A percentile compares a stretch with the other conserved stretches of the same genome.
These are phyloP conservation scores for Rhizopogon salebrosus DNA, from an alignment of 768 basidiomycete genomes.

Conservation along the genomic window DNA sequence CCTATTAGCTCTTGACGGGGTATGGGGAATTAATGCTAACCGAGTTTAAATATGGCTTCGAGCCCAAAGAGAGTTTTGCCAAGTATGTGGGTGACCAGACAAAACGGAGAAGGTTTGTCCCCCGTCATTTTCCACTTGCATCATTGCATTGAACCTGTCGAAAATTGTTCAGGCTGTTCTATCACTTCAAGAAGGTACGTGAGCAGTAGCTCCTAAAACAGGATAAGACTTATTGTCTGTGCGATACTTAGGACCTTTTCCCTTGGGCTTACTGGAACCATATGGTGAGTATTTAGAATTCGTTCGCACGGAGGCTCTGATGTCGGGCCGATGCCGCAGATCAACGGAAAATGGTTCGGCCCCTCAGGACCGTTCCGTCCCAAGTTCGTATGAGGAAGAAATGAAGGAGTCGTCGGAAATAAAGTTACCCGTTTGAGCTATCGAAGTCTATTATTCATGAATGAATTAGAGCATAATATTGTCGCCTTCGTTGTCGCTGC, in stretches of 20 bases:
- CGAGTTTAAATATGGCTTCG: slow-evolving; percentile 90
- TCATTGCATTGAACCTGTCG: slow-evolving; percentile 5
- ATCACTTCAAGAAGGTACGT: slow-evolving; percentile 78
- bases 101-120: slow-evolving; percentile 62
- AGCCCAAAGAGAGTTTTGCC: slow-evolving; percentile 84
- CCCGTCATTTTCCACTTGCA: background rate
- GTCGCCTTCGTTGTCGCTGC: background rate
- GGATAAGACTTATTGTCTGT: background rate
- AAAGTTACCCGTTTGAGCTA: background rate
- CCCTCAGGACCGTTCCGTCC: slow-evolving; percentile 36
- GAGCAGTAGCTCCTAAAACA: background rate
- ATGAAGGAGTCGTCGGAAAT: background rate
- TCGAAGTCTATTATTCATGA: too few species aligned
- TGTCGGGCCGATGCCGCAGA: slow-evolving; percentile 24
- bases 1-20: slow-evolving; percentile 63
- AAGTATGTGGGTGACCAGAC: slow-evolving; percentile 65
- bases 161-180: slow-evolving; percentile 54
- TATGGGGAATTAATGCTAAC: slow-evolving; percentile 82
- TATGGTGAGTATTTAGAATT: slow-evolving; percentile 45
- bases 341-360: slow-evolving; percentile 47
- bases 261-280: slow-evolving; percentile 68
- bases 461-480: background rate
- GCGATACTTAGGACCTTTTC: slow-evolving; percentile 23
- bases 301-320: slow-evolving; percentile 54
- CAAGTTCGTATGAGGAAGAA: slow-evolving; percentile 21